These are phyloP conservation scores for Zizania palustris DNA, from an alignment of 202 grass and related monocot genomes.

Conservation along the genomic window DNA sequence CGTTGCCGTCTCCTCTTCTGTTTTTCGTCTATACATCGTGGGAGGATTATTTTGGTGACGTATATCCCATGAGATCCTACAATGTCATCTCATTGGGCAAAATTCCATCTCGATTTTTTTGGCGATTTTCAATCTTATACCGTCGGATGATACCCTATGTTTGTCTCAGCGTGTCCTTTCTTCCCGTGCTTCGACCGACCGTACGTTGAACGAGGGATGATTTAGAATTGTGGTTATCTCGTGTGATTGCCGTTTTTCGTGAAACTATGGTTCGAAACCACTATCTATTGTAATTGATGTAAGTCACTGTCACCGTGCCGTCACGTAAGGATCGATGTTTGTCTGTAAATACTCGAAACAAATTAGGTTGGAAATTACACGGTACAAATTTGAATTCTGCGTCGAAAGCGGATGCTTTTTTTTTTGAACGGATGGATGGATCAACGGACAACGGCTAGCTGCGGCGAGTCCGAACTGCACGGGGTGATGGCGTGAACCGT, in stretches of 20 bases:
- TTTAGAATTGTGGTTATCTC: too few species aligned
- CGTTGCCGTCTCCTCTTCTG: neutral
- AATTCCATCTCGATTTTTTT: conserved; percentile 10
- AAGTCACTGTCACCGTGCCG: too few species aligned
- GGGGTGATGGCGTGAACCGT: conserved; percentile 34
- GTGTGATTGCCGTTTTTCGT: too few species aligned
- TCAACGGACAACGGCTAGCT: conserved; percentile 27
- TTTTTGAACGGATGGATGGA: neutral
- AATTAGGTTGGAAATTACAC: neutral
- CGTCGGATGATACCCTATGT: neutral
- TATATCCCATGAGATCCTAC: conserved; percentile 12
- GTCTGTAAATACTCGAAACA: neutral
- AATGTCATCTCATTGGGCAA: neutral
- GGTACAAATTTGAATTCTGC: neutral
- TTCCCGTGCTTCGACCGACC: too few species aligned
- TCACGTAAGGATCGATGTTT: too few species aligned
- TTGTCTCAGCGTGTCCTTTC: too few species aligned
- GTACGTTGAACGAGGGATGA: too few species aligned
- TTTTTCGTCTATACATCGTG: neutral
- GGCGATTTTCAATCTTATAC: neutral
- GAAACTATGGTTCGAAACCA: too few species aligned
- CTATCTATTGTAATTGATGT: too few species aligned
- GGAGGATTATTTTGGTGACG: neutral
- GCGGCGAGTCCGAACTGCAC: neutral
- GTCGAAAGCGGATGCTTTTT: neutral